phyloP scores from a whole-genome alignment of 306 rosid genomes.

The Biancaea sappan region DNA sequence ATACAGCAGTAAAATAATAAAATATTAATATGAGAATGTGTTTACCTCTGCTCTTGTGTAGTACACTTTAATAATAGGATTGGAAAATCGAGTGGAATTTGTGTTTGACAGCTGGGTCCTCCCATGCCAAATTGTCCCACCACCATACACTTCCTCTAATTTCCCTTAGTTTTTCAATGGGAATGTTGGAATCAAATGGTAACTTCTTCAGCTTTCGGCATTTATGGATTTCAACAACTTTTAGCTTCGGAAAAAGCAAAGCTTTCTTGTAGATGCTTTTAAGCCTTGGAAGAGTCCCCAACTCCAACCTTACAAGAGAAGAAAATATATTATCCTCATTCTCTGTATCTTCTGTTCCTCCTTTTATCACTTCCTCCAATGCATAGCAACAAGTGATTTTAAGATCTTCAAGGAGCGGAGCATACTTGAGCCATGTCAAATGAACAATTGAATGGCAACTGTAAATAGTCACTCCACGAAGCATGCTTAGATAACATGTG shows the following conservation, averaged over 20 bases:
- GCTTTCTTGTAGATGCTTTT: neutral
- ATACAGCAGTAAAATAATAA: no score
- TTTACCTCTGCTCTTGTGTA: no score
- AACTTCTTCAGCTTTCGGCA: neutral
- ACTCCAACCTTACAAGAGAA: neutral
- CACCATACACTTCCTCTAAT: neutral
- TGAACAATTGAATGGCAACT: neutral
- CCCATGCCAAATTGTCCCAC: no score
- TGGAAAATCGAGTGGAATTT: no score
- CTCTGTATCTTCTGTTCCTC: neutral
- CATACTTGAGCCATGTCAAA: neutral
- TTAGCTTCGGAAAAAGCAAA: no score
- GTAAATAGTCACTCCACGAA: neutral
- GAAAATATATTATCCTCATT: neutral
- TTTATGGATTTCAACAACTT: no score
- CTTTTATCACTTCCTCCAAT: constrained; percentile 2
- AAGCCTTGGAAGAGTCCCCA: neutral
- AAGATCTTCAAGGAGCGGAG: neutral
- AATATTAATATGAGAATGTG: no score
- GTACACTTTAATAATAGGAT: no score
- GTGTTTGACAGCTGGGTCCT: no score
- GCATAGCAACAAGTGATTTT: rapidly evolving
- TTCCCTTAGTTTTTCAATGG: neutral
- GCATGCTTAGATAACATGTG: neutral
- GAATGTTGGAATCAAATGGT: neutral